These are phyloP conservation scores for Zelopaecilomyces penicillatus DNA, from an alignment of 2,329 filamentous ascomycete genomes.

Conservation along the genomic window DNA sequence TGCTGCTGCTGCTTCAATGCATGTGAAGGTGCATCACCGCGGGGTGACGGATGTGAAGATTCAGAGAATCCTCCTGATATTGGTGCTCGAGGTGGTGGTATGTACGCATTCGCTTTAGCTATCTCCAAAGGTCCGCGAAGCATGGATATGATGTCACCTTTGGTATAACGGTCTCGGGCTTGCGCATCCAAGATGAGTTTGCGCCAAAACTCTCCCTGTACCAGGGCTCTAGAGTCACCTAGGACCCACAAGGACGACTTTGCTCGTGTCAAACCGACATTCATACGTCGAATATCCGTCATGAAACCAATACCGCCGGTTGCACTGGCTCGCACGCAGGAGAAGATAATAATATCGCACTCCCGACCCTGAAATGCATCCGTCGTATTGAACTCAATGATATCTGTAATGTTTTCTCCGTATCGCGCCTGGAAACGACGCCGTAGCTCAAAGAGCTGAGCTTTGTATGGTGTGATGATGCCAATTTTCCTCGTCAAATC, in stretches of 20 bases:
- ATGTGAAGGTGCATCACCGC: no score
- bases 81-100: not conserved
- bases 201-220: conserved; percentile 85
- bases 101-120: conserved; percentile 20
- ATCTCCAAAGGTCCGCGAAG: conserved; percentile 36
- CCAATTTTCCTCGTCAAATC: conserved; percentile 80
- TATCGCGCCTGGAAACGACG: conserved; percentile 63
- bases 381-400: conserved; percentile 96
- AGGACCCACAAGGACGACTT: conserved; percentile 96
- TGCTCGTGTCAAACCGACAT: conserved; percentile 92
- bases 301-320: conserved; percentile 97
- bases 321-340: conserved; percentile 88
- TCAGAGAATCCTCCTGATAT: no score
- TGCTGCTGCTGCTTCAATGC: no score
- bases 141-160: conserved; percentile 47
- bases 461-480: conserved; percentile 97
- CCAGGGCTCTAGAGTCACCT: conserved; percentile 78
- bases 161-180: conserved; percentile 65
- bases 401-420: conserved; percentile 64
- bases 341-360: conserved; percentile 97
- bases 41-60: no score
- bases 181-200: conserved; percentile 77
- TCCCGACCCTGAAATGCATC: conserved; percentile 97
- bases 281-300: conserved; percentile 97
- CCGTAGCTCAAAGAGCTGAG: conserved; percentile 75